A percentile compares a stretch with the other conserved stretches of the same genome.
phyloP scores from a whole-genome alignment of 768 basidiomycete genomes.

The Tephrocybe sp. region DNA sequence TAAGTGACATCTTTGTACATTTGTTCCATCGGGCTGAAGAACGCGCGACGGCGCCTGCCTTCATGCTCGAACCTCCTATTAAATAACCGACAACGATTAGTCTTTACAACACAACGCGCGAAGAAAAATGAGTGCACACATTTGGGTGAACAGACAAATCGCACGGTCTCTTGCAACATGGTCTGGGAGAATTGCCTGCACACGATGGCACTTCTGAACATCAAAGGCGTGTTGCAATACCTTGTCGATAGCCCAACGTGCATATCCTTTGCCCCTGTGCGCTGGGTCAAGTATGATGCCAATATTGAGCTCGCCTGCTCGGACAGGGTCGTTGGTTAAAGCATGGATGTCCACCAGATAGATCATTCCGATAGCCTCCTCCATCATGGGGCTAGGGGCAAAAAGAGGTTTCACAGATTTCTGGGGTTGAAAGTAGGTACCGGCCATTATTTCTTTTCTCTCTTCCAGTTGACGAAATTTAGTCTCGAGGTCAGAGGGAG shows the following conservation, averaged over 20 bases:
- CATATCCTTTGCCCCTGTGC: slow-evolving; percentile 41
- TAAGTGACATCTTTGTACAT: slow-evolving; percentile 62
- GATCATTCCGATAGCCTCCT: slow-evolving; percentile 36
- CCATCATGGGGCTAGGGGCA: background rate
- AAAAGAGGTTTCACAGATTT: too few species aligned
- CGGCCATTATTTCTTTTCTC: too few species aligned
- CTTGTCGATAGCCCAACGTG: slow-evolving; percentile 41
- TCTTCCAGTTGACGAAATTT: too few species aligned
- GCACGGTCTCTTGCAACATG: slow-evolving; percentile 40
- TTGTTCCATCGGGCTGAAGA: slow-evolving; percentile 39
- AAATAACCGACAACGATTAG: background rate
- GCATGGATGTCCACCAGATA: slow-evolving; percentile 36
- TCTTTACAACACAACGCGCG: background rate
- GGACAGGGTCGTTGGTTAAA: slow-evolving; percentile 27
- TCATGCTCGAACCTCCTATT: slow-evolving; percentile 59
- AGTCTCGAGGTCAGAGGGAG: too few species aligned
- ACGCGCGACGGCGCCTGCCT: slow-evolving; percentile 56
- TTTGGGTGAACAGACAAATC: slow-evolving; percentile 45
- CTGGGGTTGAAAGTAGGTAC: too few species aligned
- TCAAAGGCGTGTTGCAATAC: slow-evolving; percentile 48
- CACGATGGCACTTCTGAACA: slow-evolving; percentile 42
- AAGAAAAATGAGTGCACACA: slow-evolving; percentile 21
- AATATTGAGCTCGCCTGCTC: slow-evolving; percentile 46
- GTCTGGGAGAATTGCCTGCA: slow-evolving; percentile 51
- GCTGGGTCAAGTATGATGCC: slow-evolving; percentile 46